These are phyloP conservation scores for Leccinum subtestaceum DNA, from an alignment of 768 basidiomycete genomes.

Conservation along the genomic window DNA sequence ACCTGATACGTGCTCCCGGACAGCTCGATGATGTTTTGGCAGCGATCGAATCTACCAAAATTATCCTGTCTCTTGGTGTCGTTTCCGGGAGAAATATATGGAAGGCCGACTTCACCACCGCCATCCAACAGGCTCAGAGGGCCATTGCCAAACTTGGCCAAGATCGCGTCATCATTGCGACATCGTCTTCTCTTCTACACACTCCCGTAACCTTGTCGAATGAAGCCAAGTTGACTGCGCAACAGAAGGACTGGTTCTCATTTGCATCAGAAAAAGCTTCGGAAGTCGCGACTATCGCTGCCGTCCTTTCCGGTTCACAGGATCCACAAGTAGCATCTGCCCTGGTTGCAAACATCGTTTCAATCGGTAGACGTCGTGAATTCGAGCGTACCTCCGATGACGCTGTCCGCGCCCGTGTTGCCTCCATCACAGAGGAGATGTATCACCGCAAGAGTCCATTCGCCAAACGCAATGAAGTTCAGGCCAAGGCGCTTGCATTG, in stretches of 20 bases:
- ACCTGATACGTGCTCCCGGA: conserved; percentile 88
- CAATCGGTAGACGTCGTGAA: conserved; percentile 90
- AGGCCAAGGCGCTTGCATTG: conserved; percentile 83
- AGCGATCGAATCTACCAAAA: conserved; percentile 78
- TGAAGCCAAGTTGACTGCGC: conserved; percentile 83
- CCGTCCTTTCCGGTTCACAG: conserved; percentile 82
- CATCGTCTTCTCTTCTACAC: conserved; percentile 97
- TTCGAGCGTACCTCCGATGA: conserved; percentile 95
- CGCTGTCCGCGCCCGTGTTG: conserved; percentile 91
- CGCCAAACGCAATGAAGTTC: conserved; percentile 80
- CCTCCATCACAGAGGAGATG: conserved; percentile 81
- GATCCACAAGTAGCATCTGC: conserved; percentile 65
- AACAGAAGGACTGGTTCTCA: conserved; percentile 97
- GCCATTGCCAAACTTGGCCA: conserved; percentile 80
- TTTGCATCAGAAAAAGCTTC: conserved; percentile 95
- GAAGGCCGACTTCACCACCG: conserved; percentile 91
- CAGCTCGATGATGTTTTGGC: conserved; percentile 82
- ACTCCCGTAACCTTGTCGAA: conserved; percentile 93
- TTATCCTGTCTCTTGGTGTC: conserved; percentile 88
- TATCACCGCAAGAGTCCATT: conserved; percentile 89
- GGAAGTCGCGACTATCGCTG: conserved; percentile 87
- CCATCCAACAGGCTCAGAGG: conserved; percentile 79
- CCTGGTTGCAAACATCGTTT: conserved; percentile 84
- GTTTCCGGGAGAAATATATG: conserved; percentile 99
- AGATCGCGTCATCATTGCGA: conserved; percentile 88